A percentile compares a stretch with the other conserved stretches of the same genome.
phyloP scores from a whole-genome alignment of 176 grass and related monocot species.

The Avena insularis region DNA sequence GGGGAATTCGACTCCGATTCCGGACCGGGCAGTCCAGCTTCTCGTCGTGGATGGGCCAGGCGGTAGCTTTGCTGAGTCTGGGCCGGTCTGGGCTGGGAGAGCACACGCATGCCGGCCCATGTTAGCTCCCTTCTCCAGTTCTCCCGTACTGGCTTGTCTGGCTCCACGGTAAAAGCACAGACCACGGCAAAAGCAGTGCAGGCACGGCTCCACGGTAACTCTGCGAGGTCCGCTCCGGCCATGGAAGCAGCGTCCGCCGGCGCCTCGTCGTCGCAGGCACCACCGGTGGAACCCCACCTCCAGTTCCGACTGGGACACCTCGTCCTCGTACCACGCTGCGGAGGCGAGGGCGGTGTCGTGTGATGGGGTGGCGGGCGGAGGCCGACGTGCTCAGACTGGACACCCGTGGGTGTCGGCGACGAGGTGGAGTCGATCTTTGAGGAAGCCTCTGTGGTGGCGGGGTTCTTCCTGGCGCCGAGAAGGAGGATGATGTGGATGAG shows the following conservation, averaged over 20 bases:
- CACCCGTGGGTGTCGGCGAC: slow-evolving; percentile 30
- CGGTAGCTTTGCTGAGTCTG: no score
- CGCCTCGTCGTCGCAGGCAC: neutral
- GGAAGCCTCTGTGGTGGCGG: neutral
- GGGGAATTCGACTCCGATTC: no score
- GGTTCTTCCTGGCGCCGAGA: neutral
- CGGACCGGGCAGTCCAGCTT: no score
- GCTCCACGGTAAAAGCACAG: no score
- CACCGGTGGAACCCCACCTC: neutral
- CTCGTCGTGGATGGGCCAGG: no score
- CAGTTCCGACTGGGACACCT: neutral
- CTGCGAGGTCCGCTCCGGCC: slow-evolving; percentile 12
- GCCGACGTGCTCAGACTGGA: slow-evolving; percentile 41
- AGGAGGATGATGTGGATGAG: neutral
- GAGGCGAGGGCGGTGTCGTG: neutral
- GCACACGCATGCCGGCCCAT: no score
- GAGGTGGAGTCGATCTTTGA: slow-evolving; percentile 42
- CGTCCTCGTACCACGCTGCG: neutral
- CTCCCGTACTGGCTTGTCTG: neutral
- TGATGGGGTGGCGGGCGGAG: neutral
- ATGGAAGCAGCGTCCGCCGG: slow-evolving; percentile 15
- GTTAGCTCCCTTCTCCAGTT: no score
- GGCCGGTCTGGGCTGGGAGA: no score
- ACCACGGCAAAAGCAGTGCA: no score
- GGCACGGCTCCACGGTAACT: neutral